Evolutionary conservation across 2,329 filamentous ascomycete species (phyloP), one percentile per base, ranked within the genome.

Genomic region (Capronia americana): DNA sequence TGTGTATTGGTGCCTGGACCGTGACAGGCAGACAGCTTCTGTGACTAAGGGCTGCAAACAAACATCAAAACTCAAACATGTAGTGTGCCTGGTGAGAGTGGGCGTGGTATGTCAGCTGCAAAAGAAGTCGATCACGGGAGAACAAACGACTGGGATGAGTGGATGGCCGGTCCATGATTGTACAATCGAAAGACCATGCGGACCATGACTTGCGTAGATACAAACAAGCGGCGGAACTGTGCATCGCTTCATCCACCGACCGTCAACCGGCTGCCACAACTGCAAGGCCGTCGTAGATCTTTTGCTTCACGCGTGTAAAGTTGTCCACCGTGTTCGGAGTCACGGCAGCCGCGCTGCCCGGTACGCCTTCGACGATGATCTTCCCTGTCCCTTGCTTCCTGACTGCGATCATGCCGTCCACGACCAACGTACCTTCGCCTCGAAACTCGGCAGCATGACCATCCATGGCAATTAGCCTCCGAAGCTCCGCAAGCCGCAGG

Each of bases 241-340:
- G n/a, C n/a, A 23, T 34, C 20, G 32, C 34, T 17, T 32, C 59
- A 32, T 20, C n/a, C 14, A 41, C 8, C 20, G 12, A 12, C 11
- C 30, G 28, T 78, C 77, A 92, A 57, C 85, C 86, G 54, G 91
- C 92, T 17, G 90, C 90, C 71, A 99, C 93, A 66, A 98, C 92
- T 38, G 95, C 95, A 76, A 99, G 79, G 8, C 92, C 93, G 72
- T 96, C 92, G 77, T 99, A 99, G 70, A 99, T 96, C 79, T 92
- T 93, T 79, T 84, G 89, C 80, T 92, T 92, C 10, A 98, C 94
- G 60, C 91, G 91, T 75, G 92, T 92, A 75, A 97, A 96, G 41
- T 91, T 93, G 48, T 83, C 84, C 65, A 87, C 87, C 58, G 84
- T 80, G 32, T 82, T 81, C 65, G 83, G 79, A 59, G 74, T 57